Evolutionary conservation across 768 basidiomycete species (phyloP), one percentile per base, ranked within the genome.

Genomic region (Terana coerulea): DNA sequence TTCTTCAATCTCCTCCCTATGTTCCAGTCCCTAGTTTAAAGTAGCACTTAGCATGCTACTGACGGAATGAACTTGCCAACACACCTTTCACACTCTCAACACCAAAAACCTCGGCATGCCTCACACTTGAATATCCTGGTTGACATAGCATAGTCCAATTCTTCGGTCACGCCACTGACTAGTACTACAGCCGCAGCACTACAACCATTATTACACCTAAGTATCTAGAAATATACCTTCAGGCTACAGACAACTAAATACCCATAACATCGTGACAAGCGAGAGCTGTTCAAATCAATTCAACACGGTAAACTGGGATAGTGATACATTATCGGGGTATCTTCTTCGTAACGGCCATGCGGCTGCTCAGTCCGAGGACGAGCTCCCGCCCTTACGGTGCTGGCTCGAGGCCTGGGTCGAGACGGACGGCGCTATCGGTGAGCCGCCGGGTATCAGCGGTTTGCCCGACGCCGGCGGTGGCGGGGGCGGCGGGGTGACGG

Each of bases 271-370:
- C 47, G 35, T 37, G 37, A 33, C 22, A 50, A 47, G 42, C 47
- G 53, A 49, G 47, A 54, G 53, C 53, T 28, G 26, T 33, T 53
- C 46, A 53, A 48, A 54, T 49, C 53, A 49, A 47, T 24, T 36
- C 47, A 35, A 37, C 19, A 33, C 29, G 39, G 40, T 31, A 35
- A 21, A 24, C 24, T 49, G 28, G 43, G 17, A 47, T 47, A 55
- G 49, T 51, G 26, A 55, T 55, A 55, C 54, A 55, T 9, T 6
- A 12, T 46, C 41, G 35, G 49, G 49, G 54, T 50, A 50, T 55
- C 5, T 15, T 29, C 37, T 40, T 28, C 17, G 45, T 47, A 17
- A 50, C 36, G 30, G 15, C 10, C 25, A 15, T 19, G 15, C 25
- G 24, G 34, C 28, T 45, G 9, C 37, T 24, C 35, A 52, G 4